Conservation (phyloP, 2,329 filamentous ascomycete species). For the Orbilia javanica region DNA sequence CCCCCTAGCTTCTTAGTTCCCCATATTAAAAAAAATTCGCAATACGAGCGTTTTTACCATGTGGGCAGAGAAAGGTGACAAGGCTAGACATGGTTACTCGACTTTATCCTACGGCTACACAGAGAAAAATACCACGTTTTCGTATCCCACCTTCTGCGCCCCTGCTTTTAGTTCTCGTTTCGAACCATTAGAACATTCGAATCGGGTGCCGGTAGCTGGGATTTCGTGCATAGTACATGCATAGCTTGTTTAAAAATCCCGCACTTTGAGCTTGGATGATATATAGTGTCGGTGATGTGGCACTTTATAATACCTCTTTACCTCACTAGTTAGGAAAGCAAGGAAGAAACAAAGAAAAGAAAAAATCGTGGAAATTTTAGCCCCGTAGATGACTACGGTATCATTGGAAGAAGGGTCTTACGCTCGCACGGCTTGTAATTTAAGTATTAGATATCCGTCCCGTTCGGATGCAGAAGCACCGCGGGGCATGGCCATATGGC, state of each 20-base stretch:
- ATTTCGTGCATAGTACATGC: slow-evolving; percentile 19
- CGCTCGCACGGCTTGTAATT: not conserved
- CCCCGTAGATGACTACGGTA: not conserved
- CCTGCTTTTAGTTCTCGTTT: slow-evolving; percentile 26
- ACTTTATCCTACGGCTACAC: slow-evolving; percentile 49
- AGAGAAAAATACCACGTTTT: slow-evolving; percentile 46
- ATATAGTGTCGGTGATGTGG: slow-evolving; percentile 13
- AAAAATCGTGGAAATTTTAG: slow-evolving; percentile 8
- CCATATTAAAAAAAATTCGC: slow-evolving; percentile 23
- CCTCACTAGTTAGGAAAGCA: not conserved
- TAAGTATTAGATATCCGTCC: not conserved
- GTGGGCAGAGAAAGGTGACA: not conserved
- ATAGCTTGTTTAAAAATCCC: slow-evolving; percentile 26
- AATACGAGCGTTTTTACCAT: slow-evolving; percentile 18
- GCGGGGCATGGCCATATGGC: too few relatives aligned
- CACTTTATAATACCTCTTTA: slow-evolving; percentile 1
- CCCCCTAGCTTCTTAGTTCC: slow-evolving; percentile 6
- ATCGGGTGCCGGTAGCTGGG: slow-evolving; percentile 23
- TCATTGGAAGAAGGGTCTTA: not conserved
- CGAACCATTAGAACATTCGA: slow-evolving; percentile 13
- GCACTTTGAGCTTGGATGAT: slow-evolving; percentile 4
- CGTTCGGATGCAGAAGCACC: slow-evolving; percentile 6
- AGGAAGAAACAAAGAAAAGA: not conserved
- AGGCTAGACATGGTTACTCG: slow-evolving; percentile 26
- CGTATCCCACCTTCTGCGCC: not conserved